Base-by-base conservation (phyloP, 306 rosid genomes). In the Castanospermum australe region DNA sequence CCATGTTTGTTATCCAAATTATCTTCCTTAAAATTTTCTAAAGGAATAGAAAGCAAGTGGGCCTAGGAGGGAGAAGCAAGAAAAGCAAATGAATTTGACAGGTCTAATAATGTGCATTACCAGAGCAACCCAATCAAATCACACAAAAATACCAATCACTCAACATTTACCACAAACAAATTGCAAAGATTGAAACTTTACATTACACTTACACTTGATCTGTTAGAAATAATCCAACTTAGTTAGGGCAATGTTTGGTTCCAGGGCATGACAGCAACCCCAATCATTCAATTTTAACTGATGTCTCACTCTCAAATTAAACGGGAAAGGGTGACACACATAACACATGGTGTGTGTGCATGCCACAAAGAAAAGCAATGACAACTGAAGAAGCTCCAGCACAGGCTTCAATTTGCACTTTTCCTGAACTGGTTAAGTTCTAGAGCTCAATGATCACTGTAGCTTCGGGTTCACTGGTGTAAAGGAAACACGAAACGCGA, bases 121-220 rank as follows among this genome's bases (percentile, higher is more conserved):
- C 96, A 93, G 38, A 85, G 81, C 72, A 96, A 81, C 88, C 92
- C 98, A 17, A 84, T 85, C 32, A 45, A 21, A 50, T 42, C 12
- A 10, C 62, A 71, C 36, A 66, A 52, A 38, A 79, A 47, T 51
- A 45, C 3, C 51, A 70, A 42, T 74, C 7, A 15, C 18, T 21
- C 12, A 50, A 7, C 56, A 50, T 6, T n/a, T 22, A 39, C 28
- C 8, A 68, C 32, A 32, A 56, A 7, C 17, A 14, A 68, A 36
- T 77, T 33, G 2, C 70, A 81, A 54, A 15, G 1, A 33, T 44
- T 36, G 25, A 66, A 45, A 15, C 2, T 44, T 12, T 52, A 25
- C 41, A 28, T 7, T 48, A 8, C 13, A 73, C 18, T 21, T 52
- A 30, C n/a, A n/a, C n/a, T n/a, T n/a, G n/a, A 52, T 76, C 62